phyloP scores from a whole-genome alignment of 495 filamentous ascomycete species.

The Parathielavia appendiculata region DNA sequence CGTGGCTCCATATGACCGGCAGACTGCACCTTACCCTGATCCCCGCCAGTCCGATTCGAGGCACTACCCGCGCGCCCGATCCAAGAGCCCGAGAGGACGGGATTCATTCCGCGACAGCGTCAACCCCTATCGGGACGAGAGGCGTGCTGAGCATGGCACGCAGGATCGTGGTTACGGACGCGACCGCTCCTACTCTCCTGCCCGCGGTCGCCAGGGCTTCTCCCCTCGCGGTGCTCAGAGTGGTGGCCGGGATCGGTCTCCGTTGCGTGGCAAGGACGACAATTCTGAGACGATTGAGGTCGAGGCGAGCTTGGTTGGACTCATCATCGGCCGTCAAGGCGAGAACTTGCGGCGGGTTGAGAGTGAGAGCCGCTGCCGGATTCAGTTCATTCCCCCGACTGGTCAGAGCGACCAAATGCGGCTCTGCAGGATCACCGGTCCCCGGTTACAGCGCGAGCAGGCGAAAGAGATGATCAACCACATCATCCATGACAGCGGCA shows the following conservation, averaged over 20 bases:
- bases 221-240: conserved; percentile 41
- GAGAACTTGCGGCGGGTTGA: conserved; percentile 78
- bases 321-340: conserved; percentile 79
- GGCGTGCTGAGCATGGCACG: conserved; percentile 44
- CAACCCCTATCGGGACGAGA: conserved; percentile 73
- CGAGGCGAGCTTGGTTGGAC: conserved; percentile 69
- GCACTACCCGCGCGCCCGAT: conserved; percentile 59
- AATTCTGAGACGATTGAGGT: conserved; percentile 69
- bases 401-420: conserved; percentile 60
- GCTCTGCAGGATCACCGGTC: conserved; percentile 72
- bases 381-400: conserved; percentile 74
- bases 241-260: conserved; percentile 50
- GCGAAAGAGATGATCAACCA: conserved; percentile 70
- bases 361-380: conserved; percentile 63
- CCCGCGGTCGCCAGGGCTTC: conserved; percentile 46
- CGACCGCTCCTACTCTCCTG: conserved; percentile 60
- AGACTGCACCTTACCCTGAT: conserved; percentile 38
- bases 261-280: conserved; percentile 50
- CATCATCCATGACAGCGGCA: conserved; percentile 78
- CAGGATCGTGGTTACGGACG: conserved; percentile 49
- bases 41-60: conserved; percentile 40
- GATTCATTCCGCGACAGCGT: conserved; percentile 64
- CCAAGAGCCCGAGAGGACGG: conserved; percentile 58
- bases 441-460: conserved; percentile 56
- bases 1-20: conserved; percentile 49